Percentiles rank a stretch among this genome's conserved stretches.
Evolutionary conservation across 2,329 filamentous ascomycete species (phyloP).

Genomic region (Curvularia lunata): DNA sequence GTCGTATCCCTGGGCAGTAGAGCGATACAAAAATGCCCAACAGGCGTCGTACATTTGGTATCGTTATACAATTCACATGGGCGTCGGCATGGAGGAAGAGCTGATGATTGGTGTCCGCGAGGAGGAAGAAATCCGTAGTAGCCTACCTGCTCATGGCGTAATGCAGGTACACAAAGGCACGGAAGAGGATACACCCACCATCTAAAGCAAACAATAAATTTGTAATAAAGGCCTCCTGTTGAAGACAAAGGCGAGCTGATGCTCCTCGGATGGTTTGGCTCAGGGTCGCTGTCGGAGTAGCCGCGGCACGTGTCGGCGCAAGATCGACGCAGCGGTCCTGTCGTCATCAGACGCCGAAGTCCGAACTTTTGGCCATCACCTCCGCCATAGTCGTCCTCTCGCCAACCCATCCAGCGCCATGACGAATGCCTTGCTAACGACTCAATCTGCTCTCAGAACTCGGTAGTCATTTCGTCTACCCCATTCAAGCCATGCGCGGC

Average conservation of each 20-base stretch:
- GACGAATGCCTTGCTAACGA: conserved; percentile 29
- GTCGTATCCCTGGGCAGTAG: neutral
- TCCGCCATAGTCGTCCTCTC: conserved; percentile 21
- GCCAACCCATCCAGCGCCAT: conserved; percentile 27
- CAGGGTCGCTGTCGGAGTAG: conserved; percentile 7
- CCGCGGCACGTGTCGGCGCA: conserved; percentile 33
- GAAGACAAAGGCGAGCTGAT: neutral
- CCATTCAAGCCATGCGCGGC: conserved; percentile 43
- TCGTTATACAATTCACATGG: neutral
- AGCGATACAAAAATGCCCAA: neutral
- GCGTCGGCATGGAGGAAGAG: neutral
- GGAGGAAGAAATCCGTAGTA: neutral
- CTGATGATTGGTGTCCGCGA: neutral
- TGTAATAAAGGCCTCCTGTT: neutral
- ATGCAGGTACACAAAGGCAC: neutral
- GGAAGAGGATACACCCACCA: neutral
- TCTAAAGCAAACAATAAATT: neutral
- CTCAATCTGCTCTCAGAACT: conserved; percentile 18
- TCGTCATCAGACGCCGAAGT: conserved; percentile 43
- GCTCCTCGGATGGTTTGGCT: neutral
- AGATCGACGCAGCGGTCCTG: conserved; percentile 23
- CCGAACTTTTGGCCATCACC: conserved; percentile 35
- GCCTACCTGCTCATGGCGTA: conserved; percentile 4
- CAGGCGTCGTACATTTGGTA: neutral
- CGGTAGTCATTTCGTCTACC: conserved; percentile 37